These are phyloP conservation scores for Staphylotrichum longicolle DNA, from an alignment of 495 filamentous ascomycete species.

Conservation along the genomic window DNA sequence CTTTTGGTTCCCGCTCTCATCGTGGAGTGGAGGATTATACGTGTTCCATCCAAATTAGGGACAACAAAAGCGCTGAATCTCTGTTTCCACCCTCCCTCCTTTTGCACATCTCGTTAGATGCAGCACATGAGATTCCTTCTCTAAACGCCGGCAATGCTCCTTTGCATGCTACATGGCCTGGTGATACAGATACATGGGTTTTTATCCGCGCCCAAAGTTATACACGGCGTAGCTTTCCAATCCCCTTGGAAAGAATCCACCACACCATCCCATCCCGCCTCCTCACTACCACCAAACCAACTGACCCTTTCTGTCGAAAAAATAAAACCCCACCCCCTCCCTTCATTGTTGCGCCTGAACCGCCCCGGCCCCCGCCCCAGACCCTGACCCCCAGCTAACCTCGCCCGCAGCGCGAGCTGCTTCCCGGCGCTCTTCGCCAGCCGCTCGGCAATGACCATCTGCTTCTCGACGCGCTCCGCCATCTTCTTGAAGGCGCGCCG, in stretches of 20 bases:
- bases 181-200: slow-evolving; percentile 15
- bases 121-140: neutral
- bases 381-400: slow-evolving; percentile 11
- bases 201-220: neutral
- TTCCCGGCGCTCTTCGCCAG: slow-evolving; percentile 19
- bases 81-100: too few species aligned
- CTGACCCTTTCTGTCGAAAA: neutral
- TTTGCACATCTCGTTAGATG: too few species aligned
- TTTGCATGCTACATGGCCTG: neutral
- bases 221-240: slow-evolving; percentile 10
- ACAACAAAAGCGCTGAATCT: too few species aligned
- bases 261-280: neutral
- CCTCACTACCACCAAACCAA: neutral
- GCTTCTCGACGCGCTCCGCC: slow-evolving; percentile 5
- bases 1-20: too few species aligned
- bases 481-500: slow-evolving; percentile 38
- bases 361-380: neutral
- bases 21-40: too few species aligned
- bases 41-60: too few species aligned
- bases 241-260: neutral
- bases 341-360: slow-evolving; percentile 7
- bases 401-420: slow-evolving; percentile 14
- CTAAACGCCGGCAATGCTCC: neutral
- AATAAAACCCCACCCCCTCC: neutral
- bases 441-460: slow-evolving; percentile 23